phyloP scores from a whole-genome alignment of 2,329 filamentous ascomycete genomes.

The Plectosphaerella sp. region DNA sequence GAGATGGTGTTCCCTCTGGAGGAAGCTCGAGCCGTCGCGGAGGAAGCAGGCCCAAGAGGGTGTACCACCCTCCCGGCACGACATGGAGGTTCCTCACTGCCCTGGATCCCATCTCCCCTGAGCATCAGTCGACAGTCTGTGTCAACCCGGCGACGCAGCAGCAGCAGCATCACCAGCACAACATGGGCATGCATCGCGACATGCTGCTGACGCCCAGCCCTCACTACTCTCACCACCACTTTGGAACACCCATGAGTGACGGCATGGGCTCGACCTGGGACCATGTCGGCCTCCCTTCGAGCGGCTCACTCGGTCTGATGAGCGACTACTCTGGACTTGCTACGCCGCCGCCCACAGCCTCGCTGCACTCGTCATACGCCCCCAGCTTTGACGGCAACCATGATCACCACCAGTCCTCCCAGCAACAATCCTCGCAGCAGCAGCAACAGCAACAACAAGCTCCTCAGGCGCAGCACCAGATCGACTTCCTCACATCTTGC shows the following conservation, averaged over 20 bases:
- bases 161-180: not conserved
- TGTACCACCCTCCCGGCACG: slow-evolving; percentile 48
- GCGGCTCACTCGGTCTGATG: slow-evolving; percentile 33
- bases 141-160: slow-evolving; percentile 7
- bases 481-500: slow-evolving; percentile 11
- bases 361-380: slow-evolving; percentile 42
- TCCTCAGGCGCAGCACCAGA: slow-evolving; percentile 2
- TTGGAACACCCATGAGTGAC: slow-evolving; percentile 53
- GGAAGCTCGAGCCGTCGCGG: slow-evolving; percentile 2
- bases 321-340: slow-evolving; percentile 50
- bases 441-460: not conserved
- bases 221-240: slow-evolving; percentile 39
- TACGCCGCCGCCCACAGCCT: slow-evolving; percentile 53
- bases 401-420: slow-evolving; percentile 9
- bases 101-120: slow-evolving; percentile 54
- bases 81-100: slow-evolving; percentile 60
- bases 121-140: slow-evolving; percentile 46
- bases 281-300: slow-evolving; percentile 25
- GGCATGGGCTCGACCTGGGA: slow-evolving; percentile 48
- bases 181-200: slow-evolving; percentile 25
- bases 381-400: slow-evolving; percentile 35
- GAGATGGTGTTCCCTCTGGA: slow-evolving; percentile 17
- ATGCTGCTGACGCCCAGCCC: slow-evolving; percentile 51
- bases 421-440: slow-evolving; percentile 8
- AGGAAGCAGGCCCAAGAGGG: slow-evolving; percentile 12